These are phyloP conservation scores for Penicillium vulpinum DNA, from an alignment of 2,329 filamentous ascomycete genomes.

Conservation along the genomic window DNA sequence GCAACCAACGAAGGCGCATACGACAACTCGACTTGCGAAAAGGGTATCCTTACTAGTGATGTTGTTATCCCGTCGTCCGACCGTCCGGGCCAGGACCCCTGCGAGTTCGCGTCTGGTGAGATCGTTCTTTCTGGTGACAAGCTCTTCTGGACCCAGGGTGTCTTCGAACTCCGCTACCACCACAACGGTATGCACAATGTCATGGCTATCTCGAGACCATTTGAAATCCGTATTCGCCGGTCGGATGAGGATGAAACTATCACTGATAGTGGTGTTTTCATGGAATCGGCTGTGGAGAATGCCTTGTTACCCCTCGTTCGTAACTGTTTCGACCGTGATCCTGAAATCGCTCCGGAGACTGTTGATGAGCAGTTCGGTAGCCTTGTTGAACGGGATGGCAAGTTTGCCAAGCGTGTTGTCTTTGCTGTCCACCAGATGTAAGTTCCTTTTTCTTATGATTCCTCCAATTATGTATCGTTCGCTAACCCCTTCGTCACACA, in stretches of 20 bases:
- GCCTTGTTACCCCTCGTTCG: slow-evolving; percentile 78
- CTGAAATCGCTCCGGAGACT: slow-evolving; percentile 80
- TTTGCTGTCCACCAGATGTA: slow-evolving; percentile 94
- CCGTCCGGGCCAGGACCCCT: slow-evolving; percentile 49
- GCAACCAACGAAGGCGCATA: slow-evolving; percentile 75
- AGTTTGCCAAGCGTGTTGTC: slow-evolving; percentile 85
- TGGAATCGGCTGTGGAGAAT: slow-evolving; percentile 70
- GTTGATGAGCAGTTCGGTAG: slow-evolving; percentile 81
- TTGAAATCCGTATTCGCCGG: slow-evolving; percentile 80
- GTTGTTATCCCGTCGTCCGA: slow-evolving; percentile 52
- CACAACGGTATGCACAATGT: slow-evolving; percentile 90
- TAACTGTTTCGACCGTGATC: slow-evolving; percentile 90
- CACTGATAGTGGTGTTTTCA: slow-evolving; percentile 58
- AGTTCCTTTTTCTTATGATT: slow-evolving; percentile 24
- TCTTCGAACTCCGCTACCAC: slow-evolving; percentile 97
- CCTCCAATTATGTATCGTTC: slow-evolving; percentile 1
- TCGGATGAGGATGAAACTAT: slow-evolving; percentile 74
- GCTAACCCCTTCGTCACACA: slow-evolving; percentile 27
- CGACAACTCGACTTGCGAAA: slow-evolving; percentile 72
- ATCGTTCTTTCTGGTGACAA: slow-evolving; percentile 89
- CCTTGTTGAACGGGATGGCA: slow-evolving; percentile 80
- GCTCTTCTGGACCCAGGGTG: slow-evolving; percentile 94
- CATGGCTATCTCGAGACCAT: slow-evolving; percentile 90
- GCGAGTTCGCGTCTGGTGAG: slow-evolving; percentile 71
- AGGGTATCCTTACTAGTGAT: slow-evolving; percentile 72